Evolutionary conservation across 148 eudicot genomes (phyloP).

Genomic region (Heliamphora exappendiculata): DNA sequence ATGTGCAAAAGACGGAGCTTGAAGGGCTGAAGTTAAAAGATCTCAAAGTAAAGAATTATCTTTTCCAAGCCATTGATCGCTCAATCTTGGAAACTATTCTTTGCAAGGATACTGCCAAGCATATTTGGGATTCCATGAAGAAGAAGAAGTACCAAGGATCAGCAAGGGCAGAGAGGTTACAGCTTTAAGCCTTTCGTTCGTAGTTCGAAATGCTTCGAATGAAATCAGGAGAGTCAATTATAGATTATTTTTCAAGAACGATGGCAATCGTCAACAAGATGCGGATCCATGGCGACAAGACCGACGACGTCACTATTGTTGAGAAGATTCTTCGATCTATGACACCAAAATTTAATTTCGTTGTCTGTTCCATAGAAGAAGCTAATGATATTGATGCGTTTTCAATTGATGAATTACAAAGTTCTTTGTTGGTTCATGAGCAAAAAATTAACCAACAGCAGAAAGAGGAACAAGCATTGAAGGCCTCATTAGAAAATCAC

Average conservation of each 20-base stretch:
- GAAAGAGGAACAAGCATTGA: conserved; percentile 18
- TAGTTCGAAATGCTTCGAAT: conserved; percentile 12
- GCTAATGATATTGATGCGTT: conserved; percentile 14
- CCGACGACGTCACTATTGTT: background rate
- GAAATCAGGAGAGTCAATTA: conserved; percentile 5
- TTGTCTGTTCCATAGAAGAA: conserved; percentile 16
- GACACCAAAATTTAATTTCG: conserved; percentile 10
- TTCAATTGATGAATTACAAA: conserved; percentile 20
- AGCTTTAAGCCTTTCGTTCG: background rate
- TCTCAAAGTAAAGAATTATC: background rate
- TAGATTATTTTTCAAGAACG: background rate
- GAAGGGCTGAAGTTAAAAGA: background rate
- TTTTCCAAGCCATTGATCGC: too few species aligned
- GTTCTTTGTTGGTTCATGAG: conserved; percentile 23
- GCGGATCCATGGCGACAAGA: conserved; percentile 9
- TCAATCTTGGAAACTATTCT: too few species aligned
- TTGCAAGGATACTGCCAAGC: too few species aligned
- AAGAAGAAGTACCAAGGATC: background rate
- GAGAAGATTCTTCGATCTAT: conserved; percentile 15
- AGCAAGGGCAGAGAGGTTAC: background rate
- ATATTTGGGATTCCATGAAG: background rate
- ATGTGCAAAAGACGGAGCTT: background rate
- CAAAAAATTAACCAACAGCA: conserved; percentile 12
- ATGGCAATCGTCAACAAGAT: conserved; percentile 14
- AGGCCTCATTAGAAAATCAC: too few species aligned